These are phyloP conservation scores for Arthroderma sp. DNA, from an alignment of 2,329 filamentous ascomycete genomes.

Conservation along the genomic window DNA sequence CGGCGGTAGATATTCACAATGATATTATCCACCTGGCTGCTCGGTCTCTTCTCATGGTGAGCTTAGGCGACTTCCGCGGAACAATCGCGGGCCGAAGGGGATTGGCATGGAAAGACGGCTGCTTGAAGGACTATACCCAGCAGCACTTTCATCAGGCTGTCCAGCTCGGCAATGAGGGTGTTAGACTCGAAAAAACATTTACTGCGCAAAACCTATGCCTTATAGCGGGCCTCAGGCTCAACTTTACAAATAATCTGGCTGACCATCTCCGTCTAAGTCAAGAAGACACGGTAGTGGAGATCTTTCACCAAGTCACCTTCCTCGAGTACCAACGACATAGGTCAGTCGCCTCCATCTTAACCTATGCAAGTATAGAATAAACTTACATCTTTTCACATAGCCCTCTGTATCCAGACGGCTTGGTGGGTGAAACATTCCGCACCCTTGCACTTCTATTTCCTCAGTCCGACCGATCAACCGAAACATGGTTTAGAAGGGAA, in stretches of 20 bases:
- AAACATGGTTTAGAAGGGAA: too few relatives aligned
- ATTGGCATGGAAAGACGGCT: too few relatives aligned
- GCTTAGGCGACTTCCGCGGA: neutral
- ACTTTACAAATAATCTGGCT: too few relatives aligned
- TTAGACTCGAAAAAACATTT: too few relatives aligned
- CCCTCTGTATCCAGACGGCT: neutral
- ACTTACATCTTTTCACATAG: neutral
- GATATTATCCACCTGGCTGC: neutral
- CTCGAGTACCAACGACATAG: neutral
- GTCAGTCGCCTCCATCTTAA: too few relatives aligned
- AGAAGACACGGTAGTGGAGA: neutral
- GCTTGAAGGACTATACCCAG: too few relatives aligned
- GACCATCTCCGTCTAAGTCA: neutral
- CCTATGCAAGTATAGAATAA: too few relatives aligned
- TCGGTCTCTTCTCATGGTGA: neutral
- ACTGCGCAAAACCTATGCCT: too few relatives aligned
- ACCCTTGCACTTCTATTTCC: neutral
- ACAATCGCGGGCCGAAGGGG: neutral
- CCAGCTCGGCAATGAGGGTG: too few relatives aligned
- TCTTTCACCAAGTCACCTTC: neutral
- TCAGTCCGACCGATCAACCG: neutral
- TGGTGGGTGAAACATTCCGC: neutral
- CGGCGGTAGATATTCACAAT: neutral
- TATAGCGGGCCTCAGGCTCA: too few relatives aligned
- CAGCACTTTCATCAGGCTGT: too few relatives aligned